phyloP scores from a whole-genome alignment of 2,329 filamentous ascomycete species.

The Epichloe gansuensis region DNA sequence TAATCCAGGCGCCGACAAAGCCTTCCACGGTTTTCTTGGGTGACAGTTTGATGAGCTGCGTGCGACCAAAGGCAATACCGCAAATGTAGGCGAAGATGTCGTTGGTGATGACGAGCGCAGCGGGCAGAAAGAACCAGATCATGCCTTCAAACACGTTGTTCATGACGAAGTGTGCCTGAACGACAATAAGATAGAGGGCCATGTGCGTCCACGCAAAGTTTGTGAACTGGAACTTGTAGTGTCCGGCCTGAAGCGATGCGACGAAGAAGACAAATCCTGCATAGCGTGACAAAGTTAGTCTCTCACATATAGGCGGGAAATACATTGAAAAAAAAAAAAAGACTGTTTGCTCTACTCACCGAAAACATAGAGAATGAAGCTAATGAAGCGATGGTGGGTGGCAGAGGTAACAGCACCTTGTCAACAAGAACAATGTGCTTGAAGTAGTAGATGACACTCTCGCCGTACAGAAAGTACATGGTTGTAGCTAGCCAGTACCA shows the following conservation, averaged over 20 bases:
- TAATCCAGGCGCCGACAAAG: constrained; percentile 92
- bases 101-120: constrained; percentile 91
- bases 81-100: constrained; percentile 98
- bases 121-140: constrained; percentile 99
- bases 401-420: constrained; percentile 78
- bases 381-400: constrained; percentile 96
- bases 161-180: constrained; percentile 98
- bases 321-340: not conserved
- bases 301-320: not conserved
- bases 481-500: constrained; percentile 99
- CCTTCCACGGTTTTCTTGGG: constrained; percentile 99
- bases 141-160: constrained; percentile 99
- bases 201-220: constrained; percentile 99
- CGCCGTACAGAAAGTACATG: constrained; percentile 98
- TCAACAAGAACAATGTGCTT: constrained; percentile 97
- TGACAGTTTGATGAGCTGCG: constrained; percentile 93
- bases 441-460: constrained; percentile 99
- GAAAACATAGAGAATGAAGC: constrained; percentile 95
- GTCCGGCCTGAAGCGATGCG: constrained; percentile 80
- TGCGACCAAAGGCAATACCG: constrained; percentile 91
- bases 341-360: constrained; percentile 42
- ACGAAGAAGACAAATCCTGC: constrained; percentile 97
- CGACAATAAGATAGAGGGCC: constrained; percentile 94
- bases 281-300: not conserved
- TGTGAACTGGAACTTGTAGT: constrained; percentile 98